Conservation (phyloP, 140 eudicot species). For the Senecio squalidus region DNA sequence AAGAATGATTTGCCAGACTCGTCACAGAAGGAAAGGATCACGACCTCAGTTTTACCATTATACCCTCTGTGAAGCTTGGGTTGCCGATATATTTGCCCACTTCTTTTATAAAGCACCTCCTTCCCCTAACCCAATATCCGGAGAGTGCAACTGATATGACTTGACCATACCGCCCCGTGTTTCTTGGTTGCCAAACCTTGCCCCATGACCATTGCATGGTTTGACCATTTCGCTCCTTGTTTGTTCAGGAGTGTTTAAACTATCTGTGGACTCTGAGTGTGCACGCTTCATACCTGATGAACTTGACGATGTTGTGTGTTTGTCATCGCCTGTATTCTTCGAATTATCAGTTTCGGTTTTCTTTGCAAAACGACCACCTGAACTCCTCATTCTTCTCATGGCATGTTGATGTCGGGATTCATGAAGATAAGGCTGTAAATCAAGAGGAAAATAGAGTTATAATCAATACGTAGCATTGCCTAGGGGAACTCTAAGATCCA, state of each 20-base stretch:
- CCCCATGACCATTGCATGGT: conserved; percentile 30
- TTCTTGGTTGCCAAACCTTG: conserved; percentile 32
- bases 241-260: conserved; percentile 25
- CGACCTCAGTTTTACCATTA: no score
- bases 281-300: conserved; percentile 45
- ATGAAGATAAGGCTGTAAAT: conserved; percentile 72
- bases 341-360: conserved; percentile 39
- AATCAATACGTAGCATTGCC: not conserved
- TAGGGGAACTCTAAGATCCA: no score
- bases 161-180: conserved; percentile 14
- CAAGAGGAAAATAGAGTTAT: not conserved
- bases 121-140: no score
- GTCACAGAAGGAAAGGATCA: conserved; percentile 1
- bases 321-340: conserved; percentile 26
- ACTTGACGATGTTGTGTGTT: conserved; percentile 22
- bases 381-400: conserved; percentile 59
- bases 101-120: conserved; percentile 37
- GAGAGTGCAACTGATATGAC: no score
- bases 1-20: conserved; percentile 41
- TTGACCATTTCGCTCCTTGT: conserved; percentile 22
- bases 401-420: conserved; percentile 93
- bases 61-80: conserved; percentile 42
- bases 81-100: conserved; percentile 39
- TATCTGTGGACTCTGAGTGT: conserved; percentile 26
- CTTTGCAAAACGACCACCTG: conserved; percentile 87